These are phyloP conservation scores for Amanita molliuscula DNA, from an alignment of 768 basidiomycete genomes.

Conservation along the genomic window DNA sequence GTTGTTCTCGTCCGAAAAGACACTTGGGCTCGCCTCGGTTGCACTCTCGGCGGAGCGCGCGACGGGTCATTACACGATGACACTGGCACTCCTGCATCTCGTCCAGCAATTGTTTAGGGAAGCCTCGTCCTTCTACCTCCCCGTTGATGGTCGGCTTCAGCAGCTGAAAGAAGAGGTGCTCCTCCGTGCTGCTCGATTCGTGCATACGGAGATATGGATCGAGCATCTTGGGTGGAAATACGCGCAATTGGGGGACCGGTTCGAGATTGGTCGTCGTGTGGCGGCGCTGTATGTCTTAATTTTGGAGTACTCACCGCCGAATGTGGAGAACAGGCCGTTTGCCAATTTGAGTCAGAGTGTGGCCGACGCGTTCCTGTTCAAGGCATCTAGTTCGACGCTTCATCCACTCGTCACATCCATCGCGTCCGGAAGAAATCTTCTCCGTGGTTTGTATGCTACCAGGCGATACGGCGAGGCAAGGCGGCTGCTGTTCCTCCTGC, in stretches of 20 bases:
- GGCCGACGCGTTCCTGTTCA: conserved; percentile 60
- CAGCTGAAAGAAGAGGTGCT: conserved; percentile 81
- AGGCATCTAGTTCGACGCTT: conserved; percentile 71
- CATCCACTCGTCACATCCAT: conserved; percentile 70
- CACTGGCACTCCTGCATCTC: conserved; percentile 66
- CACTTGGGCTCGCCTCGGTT: conserved; percentile 46
- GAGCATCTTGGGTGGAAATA: conserved; percentile 86
- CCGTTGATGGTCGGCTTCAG: conserved; percentile 49
- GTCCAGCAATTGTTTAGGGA: conserved; percentile 70
- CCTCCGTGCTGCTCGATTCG: conserved; percentile 62
- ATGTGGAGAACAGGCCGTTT: conserved; percentile 46
- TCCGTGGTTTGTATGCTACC: conserved; percentile 48
- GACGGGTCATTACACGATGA: conserved; percentile 74
- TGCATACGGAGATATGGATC: conserved; percentile 85
- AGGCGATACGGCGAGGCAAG: conserved; percentile 63
- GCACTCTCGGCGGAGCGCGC: conserved; percentile 64
- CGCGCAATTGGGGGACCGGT: conserved; percentile 67
- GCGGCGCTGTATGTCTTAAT: conserved; percentile 59
- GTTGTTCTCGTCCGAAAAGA: conserved; percentile 59
- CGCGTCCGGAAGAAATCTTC: conserved; percentile 46
- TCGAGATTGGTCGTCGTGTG: conserved; percentile 68
- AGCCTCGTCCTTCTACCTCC: conserved; percentile 47
- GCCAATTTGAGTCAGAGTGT: conserved; percentile 50
- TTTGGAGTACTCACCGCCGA: conserved; percentile 49
- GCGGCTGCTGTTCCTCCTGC: conserved; percentile 57